Percentiles rank a stretch among this genome's conserved stretches.
Evolutionary conservation across 257 asterid genomes (phyloP).

Genomic region (Verbascum thapsus): DNA sequence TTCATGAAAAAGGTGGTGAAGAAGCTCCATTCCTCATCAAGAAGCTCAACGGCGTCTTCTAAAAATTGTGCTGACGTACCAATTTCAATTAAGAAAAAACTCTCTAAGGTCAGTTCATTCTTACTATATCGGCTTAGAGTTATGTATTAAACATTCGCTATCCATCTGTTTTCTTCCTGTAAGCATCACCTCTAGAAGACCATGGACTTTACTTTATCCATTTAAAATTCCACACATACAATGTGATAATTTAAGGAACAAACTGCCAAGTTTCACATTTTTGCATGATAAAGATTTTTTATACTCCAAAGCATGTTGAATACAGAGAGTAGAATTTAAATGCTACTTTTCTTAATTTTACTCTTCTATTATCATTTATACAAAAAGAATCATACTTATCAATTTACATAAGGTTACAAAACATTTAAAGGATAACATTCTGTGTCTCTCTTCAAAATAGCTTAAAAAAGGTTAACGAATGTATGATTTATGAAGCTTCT

Average conservation of each 20-base stretch:
- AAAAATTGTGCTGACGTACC: slow-evolving; percentile 44
- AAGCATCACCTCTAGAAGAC: slow-evolving; percentile 13
- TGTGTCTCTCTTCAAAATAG: slow-evolving; percentile 13
- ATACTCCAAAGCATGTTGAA: too few relatives aligned
- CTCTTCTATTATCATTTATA: too few relatives aligned
- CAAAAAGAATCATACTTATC: slow-evolving; percentile 15
- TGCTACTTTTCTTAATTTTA: slow-evolving; percentile 11
- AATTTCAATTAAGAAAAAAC: slow-evolving; percentile 49
- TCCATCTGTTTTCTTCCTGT: slow-evolving; percentile 10
- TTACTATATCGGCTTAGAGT: slow-evolving; percentile 20
- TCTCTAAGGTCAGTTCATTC: slow-evolving; percentile 64
- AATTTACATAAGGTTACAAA: too few relatives aligned
- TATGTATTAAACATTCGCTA: slow-evolving; percentile 9
- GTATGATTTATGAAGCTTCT: slow-evolving; percentile 1
- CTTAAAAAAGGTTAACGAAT: slow-evolving; percentile 13
- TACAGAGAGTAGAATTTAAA: not conserved
- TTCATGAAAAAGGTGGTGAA: slow-evolving; percentile 70
- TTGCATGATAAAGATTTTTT: not conserved
- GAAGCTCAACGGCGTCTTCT: slow-evolving; percentile 40
- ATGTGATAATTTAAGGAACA: slow-evolving; percentile 20
- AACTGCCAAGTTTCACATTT: not conserved
- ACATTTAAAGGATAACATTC: not conserved
- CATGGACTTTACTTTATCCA: not conserved
- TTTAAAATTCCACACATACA: not conserved
- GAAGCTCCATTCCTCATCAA: slow-evolving; percentile 48